Evolutionary conservation across 148 eudicot species (phyloP), one percentile per base, ranked within the genome.

Genomic region (Agrostemma githago): DNA sequence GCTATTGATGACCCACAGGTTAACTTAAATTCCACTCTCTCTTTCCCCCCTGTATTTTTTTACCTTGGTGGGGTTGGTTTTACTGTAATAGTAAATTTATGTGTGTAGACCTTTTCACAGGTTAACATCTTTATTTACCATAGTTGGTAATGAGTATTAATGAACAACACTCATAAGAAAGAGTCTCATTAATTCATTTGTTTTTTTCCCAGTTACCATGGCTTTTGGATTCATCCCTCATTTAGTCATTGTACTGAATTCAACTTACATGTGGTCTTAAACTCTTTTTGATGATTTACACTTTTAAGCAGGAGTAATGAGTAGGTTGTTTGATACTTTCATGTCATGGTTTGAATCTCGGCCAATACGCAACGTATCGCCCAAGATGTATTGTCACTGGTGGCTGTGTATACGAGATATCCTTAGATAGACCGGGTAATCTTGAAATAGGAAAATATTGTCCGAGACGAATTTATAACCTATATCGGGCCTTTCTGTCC

Each of bases 1-100:
- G 81, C 72, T 56, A 73, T 75, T 60, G 21, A 72, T 48, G 83
- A 87, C 62, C 89, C 90, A 44, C 77, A 84, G 90, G 90, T 86
- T 37, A 42, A 59, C 2, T 3, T 38, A 34, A 5, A 53, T 46
- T 51, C 39, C 8, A 73, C 21, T 48, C 5, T 14, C 66, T 5
- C 15, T 11, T n/a, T n/a, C n/a, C 2, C 6, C 5, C 2, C 37
- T 10, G 21, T 60, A 12, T 6, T 7, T 3, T 40, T 1, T 10
- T 40, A n/a, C n/a, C n/a, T n/a, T n/a, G n/a, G n/a, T n/a, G n/a
- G n/a, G n/a, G n/a, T n/a, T n/a, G n/a, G n/a, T n/a, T n/a, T n/a
- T n/a, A n/a, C n/a, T n/a, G n/a, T n/a, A n/a, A n/a, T n/a, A n/a
- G n/a, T n/a, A n/a, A n/a, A n/a, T n/a, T n/a, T n/a, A n/a, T n/a